These are phyloP conservation scores for Choanephora cucurbitarum DNA, from an alignment of 371 early-diverging fungal genomes.

Conservation along the genomic window DNA sequence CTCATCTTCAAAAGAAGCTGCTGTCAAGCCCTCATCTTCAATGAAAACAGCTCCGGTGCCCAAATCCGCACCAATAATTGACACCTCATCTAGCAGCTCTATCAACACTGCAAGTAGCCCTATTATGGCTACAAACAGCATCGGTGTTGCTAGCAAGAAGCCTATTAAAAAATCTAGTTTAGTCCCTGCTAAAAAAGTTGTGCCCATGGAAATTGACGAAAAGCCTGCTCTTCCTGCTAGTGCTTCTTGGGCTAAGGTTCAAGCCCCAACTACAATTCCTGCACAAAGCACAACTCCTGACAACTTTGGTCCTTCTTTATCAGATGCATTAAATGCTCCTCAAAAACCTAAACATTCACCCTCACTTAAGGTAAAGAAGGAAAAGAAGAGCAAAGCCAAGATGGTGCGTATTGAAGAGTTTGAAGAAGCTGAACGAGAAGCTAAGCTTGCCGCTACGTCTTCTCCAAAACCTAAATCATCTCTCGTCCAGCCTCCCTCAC, in stretches of 20 bases:
- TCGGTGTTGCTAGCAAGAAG: slow-evolving; percentile 3
- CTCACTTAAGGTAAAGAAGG: slow-evolving; percentile 38
- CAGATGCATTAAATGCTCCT: slow-evolving; percentile 41
- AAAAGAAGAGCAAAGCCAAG: slow-evolving; percentile 43
- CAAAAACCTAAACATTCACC: slow-evolving; percentile 49
- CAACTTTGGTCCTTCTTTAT: slow-evolving; percentile 49
- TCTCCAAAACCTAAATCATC: slow-evolving; percentile 9
- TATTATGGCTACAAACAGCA: slow-evolving; percentile 5
- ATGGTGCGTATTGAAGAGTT: slow-evolving; percentile 52
- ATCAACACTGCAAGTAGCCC: background rate
- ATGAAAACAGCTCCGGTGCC: background rate
- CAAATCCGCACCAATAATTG: too few relatives aligned
- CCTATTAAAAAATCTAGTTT: background rate
- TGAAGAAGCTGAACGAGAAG: slow-evolving; percentile 37
- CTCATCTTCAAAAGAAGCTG: slow-evolving; percentile 9
- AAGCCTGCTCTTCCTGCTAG: slow-evolving; percentile 65
- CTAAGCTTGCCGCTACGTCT: slow-evolving; percentile 18
- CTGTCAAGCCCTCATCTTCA: slow-evolving; percentile 1
- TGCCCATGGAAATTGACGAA: slow-evolving; percentile 29
- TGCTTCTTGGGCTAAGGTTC: slow-evolving; percentile 62
- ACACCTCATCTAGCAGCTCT: background rate
- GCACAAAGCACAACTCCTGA: slow-evolving; percentile 42
- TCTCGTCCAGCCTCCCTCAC: background rate
- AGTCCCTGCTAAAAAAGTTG: background rate
- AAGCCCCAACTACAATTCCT: slow-evolving; percentile 24